Conservation (phyloP, 768 basidiomycete genomes). For the Boletus coccyginus region DNA sequence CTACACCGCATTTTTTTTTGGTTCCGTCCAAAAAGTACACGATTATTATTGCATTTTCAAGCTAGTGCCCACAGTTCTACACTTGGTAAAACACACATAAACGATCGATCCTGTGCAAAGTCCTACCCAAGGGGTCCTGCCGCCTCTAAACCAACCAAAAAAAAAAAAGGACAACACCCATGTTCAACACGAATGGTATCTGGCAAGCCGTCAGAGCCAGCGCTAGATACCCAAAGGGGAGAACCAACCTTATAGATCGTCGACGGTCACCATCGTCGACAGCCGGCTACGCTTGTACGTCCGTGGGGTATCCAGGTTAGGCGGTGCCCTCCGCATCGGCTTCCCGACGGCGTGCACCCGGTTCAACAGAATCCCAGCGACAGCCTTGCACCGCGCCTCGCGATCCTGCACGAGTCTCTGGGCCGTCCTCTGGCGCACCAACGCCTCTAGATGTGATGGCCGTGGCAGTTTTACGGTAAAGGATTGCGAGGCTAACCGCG, state of each 20-base stretch:
- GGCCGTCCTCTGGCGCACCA: conserved; percentile 32
- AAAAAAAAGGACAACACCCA: neutral
- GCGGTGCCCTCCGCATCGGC: conserved; percentile 45
- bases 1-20: neutral
- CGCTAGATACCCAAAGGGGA: neutral
- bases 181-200: conserved; percentile 17
- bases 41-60: neutral
- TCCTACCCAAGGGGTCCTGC: neutral
- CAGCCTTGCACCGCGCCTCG: conserved; percentile 47
- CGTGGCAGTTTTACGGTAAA: conserved; percentile 26
- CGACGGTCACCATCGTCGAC: conserved; percentile 49
- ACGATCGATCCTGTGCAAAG: no score
- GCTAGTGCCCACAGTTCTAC: neutral
- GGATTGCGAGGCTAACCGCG: conserved; percentile 28
- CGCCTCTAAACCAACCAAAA: neutral
- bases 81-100: no score
- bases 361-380: conserved; percentile 57
- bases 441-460: conserved; percentile 17
- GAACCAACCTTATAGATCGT: conserved; percentile 30
- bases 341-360: conserved; percentile 51
- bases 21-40: conserved; percentile 10
- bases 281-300: conserved; percentile 53
- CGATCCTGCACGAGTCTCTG: conserved; percentile 34
- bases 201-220: neutral
- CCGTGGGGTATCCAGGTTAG: conserved; percentile 28